phyloP scores from a whole-genome alignment of 2,329 filamentous ascomycete species.

The Xylaria sp. region DNA sequence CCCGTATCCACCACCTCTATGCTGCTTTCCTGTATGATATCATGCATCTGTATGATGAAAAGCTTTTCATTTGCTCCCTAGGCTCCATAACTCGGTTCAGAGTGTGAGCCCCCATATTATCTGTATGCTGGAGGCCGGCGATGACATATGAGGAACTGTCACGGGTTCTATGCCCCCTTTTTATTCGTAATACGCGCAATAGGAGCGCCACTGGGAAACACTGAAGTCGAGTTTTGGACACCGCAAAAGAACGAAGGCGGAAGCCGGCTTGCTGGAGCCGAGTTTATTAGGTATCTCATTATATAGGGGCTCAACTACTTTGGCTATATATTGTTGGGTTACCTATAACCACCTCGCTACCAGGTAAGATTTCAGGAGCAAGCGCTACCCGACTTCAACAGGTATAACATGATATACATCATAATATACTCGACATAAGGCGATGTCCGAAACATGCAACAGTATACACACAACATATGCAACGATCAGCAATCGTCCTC shows the following conservation, averaged over 20 bases:
- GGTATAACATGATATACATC: neutral
- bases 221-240: neutral
- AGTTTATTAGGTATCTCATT: neutral
- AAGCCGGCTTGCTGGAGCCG: neutral
- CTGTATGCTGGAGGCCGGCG: conserved; percentile 12
- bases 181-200: neutral
- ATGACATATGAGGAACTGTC: neutral
- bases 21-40: conserved; percentile 21
- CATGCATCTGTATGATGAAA: conserved; percentile 19
- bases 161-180: neutral
- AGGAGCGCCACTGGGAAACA: neutral
- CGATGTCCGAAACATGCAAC: neutral
- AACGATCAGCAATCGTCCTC: neutral
- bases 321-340: conserved; percentile 16
- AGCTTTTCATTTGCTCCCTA: conserved; percentile 11
- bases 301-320: neutral
- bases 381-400: conserved; percentile 2
- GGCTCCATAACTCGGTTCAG: neutral
- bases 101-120: conserved; percentile 25
- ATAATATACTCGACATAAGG: neutral
- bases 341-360: neutral
- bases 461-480: neutral
- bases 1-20: conserved; percentile 21
- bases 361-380: neutral
- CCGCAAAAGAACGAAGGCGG: neutral